Base-by-base conservation (phyloP, 495 filamentous ascomycete species). In the Hypoxylon subgilvum region DNA sequence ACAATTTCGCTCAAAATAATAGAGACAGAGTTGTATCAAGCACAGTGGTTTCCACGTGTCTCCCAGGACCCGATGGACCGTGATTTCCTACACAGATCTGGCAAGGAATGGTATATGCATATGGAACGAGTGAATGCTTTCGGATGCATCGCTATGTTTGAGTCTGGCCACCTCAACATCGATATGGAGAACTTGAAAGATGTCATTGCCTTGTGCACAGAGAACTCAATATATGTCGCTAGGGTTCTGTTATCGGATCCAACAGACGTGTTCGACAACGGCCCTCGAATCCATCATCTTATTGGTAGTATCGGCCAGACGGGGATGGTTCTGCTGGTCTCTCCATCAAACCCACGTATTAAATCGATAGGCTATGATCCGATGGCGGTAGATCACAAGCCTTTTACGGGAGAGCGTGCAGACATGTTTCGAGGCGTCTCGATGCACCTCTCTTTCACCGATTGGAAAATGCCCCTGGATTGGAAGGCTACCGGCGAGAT, bases 361-460 rank as follows among this genome's bases (percentile, higher is more conserved):
- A 38, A 52, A 17, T 32, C 63, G 10, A 8, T 39, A 1, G 25
- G 43, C 3, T 54, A 60, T 1, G 30, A 36, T 8, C 74, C 65
- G 63, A 38, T 50, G 17, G 12, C 56, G 4, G 61, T 77, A 9
- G 52, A 66, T 34, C 70, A 73, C 42, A 9, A 34, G 0, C 13
- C 16, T 0, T 78, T 70, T 43, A 68, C 75, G 51, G 72, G 73
- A 10, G 12, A 57, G 14, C 4, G 58, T 0, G 52, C 61, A 18
- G 61, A 71, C 44, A 34, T 35, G 42, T 79, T 79, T 45, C 6
- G 46, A 14, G 38, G 57, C 5, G 74, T 69, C 17, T 74, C 76
- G 0, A 45, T 79, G 4, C 76, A 78, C 52, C 50, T 79, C 0
- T 74, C 71, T 4, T 76, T 78, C 59, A 78, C 76, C 0, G 59